These are phyloP conservation scores for Brassica cretica DNA, from an alignment of 345 rosid species.

Conservation along the genomic window DNA sequence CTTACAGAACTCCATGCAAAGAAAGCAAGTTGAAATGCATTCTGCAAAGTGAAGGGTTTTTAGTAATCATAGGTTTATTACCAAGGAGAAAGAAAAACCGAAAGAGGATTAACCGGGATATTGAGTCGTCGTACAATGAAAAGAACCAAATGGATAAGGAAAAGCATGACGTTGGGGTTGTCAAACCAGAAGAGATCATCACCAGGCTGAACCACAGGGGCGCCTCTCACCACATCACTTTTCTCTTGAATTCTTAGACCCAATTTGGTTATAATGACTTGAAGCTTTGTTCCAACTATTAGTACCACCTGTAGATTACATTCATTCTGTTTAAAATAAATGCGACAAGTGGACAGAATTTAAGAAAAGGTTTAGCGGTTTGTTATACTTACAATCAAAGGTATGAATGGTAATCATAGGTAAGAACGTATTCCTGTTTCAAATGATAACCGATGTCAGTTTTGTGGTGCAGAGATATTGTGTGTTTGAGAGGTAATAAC, in stretches of 20 bases:
- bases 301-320: slow-evolving; percentile 54
- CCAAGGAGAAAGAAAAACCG: background rate
- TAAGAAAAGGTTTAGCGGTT: background rate
- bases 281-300: slow-evolving; percentile 76
- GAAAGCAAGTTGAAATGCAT: slow-evolving; percentile 85
- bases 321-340: background rate
- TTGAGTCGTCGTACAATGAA: slow-evolving; percentile 56
- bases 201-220: slow-evolving; percentile 83
- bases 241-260: slow-evolving; percentile 77
- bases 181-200: slow-evolving; percentile 98
- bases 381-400: slow-evolving; percentile 17
- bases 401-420: slow-evolving; percentile 80
- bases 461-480: slow-evolving; percentile 3
- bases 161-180: slow-evolving; percentile 67
- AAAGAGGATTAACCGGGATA: background rate
- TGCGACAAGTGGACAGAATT: background rate
- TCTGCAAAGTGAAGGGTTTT: slow-evolving; percentile 47
- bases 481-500: background rate
- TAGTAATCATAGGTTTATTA: slow-evolving; percentile 11
- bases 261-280: slow-evolving; percentile 35
- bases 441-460: background rate
- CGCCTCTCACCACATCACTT: slow-evolving; percentile 87
- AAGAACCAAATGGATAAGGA: slow-evolving; percentile 76
- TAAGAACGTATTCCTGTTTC: slow-evolving; percentile 58
- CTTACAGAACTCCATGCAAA: slow-evolving; percentile 91